Base-by-base conservation (phyloP, 192 early-diverging fungal genomes). In the Linnemannia zychae region DNA sequence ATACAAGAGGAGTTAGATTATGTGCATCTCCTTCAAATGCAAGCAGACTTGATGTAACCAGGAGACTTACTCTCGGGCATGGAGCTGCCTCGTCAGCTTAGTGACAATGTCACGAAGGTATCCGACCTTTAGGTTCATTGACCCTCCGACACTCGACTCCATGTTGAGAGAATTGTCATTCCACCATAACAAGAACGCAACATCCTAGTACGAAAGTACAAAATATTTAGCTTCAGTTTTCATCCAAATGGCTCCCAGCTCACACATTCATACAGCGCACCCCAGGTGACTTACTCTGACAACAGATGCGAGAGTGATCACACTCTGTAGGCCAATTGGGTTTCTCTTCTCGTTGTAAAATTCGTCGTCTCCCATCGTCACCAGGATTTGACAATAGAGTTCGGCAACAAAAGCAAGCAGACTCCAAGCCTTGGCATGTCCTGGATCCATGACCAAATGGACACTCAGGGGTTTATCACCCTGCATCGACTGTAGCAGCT, bases 281-380 rank as follows among this genome's bases (percentile, higher is more conserved):
- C 12, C 13, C 44, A 20, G 40, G 40, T 44, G 40, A 44, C 75
- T 37, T 89, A 95, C 93, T 87, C 90, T 92, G 3, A 93, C 81
- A 69, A 87, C 70, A 13, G 76, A 79, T 22, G 89, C 90, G 31
- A 96, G 66, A 1, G 84, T 82, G 33, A 94, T 81, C 15, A 95
- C 88, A 70, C 91, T 90, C 16, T 79, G 46, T 18, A 94, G 37
- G n/a, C 83, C 57, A 17, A 95, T 76, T 2, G 91, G 89, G 57
- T 92, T 91, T 34, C 82, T 87, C 3, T 77, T 71, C 49, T 92
- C 87, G 36, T 92, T 89, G 76, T 95, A 93, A 77, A 98, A 92
- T 86, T 99, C 97, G 67, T 97, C 94, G 85, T 99, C 98, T 17
- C 95, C 95, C 53, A 96, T 91, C 0, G 95, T 97, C 69, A 94